phyloP scores from a whole-genome alignment of 176 grass and related monocot species.

The Thinopyrum elongatum region DNA sequence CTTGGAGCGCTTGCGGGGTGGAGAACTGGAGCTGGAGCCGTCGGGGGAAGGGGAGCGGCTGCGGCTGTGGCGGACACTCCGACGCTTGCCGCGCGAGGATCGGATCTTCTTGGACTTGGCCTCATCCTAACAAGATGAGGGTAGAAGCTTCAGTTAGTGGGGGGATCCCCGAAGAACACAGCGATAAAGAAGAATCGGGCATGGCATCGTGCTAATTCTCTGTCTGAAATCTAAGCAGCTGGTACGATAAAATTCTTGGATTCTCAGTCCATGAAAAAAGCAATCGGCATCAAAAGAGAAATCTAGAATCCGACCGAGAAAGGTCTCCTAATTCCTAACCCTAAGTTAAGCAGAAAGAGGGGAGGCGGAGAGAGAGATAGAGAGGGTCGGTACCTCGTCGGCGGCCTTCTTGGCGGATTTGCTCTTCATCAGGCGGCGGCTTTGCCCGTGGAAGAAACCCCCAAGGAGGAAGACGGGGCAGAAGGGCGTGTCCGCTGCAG shows the following conservation, averaged over 20 bases:
- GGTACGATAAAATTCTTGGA: neutral
- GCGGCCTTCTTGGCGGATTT: conserved; percentile 27
- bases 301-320: neutral
- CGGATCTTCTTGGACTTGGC: conserved; percentile 33
- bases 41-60: neutral
- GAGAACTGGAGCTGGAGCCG: conserved; percentile 22
- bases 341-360: neutral
- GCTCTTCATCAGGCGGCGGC: conserved; percentile 23
- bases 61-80: conserved; percentile 16
- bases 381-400: conserved; percentile 19
- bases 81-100: conserved; percentile 39
- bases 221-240: conserved; percentile 3
- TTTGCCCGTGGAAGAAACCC: conserved; percentile 19
- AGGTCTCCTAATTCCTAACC: neutral
- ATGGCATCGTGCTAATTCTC: neutral
- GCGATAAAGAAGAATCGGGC: neutral
- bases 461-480: neutral
- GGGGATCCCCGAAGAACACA: neutral
- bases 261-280: neutral
- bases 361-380: neutral
- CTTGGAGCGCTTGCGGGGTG: conserved; percentile 43
- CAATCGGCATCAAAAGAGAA: neutral
- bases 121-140: conserved; percentile 36
- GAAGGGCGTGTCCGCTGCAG: neutral
- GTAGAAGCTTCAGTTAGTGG: neutral